phyloP scores from a whole-genome alignment of 257 asterid genomes.

The Lantana camara region DNA sequence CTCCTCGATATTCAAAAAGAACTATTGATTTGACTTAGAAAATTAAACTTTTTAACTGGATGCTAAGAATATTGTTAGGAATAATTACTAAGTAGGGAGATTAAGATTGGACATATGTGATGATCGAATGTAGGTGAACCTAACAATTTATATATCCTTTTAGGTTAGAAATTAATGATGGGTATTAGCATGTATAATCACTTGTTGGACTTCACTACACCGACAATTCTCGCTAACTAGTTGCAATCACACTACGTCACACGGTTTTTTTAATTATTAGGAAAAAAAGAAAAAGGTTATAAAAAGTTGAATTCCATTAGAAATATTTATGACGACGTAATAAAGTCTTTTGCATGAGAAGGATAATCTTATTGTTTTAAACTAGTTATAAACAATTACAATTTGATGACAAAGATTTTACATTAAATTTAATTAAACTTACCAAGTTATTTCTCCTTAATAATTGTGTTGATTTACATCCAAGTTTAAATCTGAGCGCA shows the following conservation, averaged over 20 bases:
- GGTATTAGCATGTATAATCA: too few species aligned
- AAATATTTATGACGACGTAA: background rate
- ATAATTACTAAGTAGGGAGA: too few species aligned
- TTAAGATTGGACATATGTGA: background rate
- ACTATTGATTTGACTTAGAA: background rate
- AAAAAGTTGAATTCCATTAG: background rate
- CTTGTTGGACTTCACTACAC: background rate
- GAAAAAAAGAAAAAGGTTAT: background rate
- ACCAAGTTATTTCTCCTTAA: too few species aligned
- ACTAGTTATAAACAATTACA: too few species aligned
- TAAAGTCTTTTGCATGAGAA: background rate
- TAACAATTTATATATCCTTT: background rate
- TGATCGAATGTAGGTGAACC: background rate
- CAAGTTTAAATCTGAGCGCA: too few species aligned
- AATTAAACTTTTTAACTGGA: background rate
- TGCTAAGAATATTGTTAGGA: too few species aligned
- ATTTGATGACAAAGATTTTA: too few species aligned
- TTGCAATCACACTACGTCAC: background rate
- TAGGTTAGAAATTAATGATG: background rate
- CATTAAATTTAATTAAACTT: too few species aligned
- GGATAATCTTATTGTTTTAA: too few species aligned
- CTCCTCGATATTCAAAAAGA: background rate
- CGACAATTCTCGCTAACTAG: background rate
- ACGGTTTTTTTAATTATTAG: background rate
- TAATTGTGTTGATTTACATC: too few species aligned